Evolutionary conservation across 2,329 filamentous ascomycete species (phyloP).

Genomic region (Biscogniauxia mediterranea): DNA sequence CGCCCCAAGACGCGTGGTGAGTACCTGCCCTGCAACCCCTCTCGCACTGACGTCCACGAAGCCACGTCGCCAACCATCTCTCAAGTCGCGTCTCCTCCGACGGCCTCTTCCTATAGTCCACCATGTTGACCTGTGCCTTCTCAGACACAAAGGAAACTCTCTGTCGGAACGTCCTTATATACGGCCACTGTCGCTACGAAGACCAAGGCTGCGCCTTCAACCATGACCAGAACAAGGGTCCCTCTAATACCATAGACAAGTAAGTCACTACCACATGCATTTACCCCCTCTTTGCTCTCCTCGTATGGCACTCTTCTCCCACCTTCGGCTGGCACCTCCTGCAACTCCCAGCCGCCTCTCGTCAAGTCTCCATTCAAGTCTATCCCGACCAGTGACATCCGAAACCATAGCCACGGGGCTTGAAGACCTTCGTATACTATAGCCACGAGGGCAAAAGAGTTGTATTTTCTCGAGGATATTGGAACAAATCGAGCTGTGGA

Average conservation of each 20-base stretch:
- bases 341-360: neutral
- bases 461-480: neutral
- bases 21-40: conserved; percentile 11
- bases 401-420: neutral
- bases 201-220: conserved; percentile 90
- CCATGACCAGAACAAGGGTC: conserved; percentile 70
- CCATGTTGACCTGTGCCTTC: conserved; percentile 3
- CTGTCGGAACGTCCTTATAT: conserved; percentile 90
- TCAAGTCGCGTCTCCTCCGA: conserved; percentile 10
- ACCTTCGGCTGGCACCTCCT: conserved; percentile 13
- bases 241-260: conserved; percentile 33
- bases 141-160: conserved; percentile 83
- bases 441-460: neutral
- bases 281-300: neutral
- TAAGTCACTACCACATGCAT: conserved; percentile 22
- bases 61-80: neutral
- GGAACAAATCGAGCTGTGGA: neutral
- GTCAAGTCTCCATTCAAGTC: neutral
- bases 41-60: neutral
- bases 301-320: neutral
- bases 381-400: neutral
- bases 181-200: conserved; percentile 89
- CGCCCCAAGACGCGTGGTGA: conserved; percentile 37
- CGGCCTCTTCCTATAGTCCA: neutral
- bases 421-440: neutral